A percentile compares a stretch with the other conserved stretches of the same genome.
These are phyloP conservation scores for Vigna reflexopilosa DNA, from an alignment of 306 rosid genomes.

Conservation along the genomic window DNA sequence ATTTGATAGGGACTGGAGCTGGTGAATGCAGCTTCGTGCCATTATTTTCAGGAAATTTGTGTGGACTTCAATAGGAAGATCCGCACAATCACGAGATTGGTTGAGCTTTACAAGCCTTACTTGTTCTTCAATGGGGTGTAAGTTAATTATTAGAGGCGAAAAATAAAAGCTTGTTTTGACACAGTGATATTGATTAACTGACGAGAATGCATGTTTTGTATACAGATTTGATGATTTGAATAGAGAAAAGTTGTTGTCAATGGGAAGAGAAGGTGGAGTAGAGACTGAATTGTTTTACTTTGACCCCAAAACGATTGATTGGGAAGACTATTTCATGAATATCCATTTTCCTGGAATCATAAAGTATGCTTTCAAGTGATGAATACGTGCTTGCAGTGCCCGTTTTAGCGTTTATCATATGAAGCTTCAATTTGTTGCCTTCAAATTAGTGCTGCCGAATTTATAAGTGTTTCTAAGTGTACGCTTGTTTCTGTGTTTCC, in stretches of 20 bases:
- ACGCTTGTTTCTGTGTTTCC: not conserved
- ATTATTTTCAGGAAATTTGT: conserved; percentile 56
- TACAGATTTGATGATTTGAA: conserved; percentile 76
- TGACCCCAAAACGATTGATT: conserved; percentile 66
- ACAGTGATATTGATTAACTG: not conserved
- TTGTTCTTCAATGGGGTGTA: conserved; percentile 76
- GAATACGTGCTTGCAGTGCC: not conserved
- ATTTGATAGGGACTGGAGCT: conserved; percentile 64
- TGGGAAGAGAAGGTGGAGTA: conserved; percentile 45
- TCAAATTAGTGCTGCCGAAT: not conserved
- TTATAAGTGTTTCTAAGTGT: not conserved
- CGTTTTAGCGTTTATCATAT: not conserved
- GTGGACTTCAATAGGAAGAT: conserved; percentile 56
- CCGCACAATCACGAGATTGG: conserved; percentile 59
- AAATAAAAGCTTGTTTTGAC: not conserved
- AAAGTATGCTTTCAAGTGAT: conserved; percentile 62
- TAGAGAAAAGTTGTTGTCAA: conserved; percentile 61
- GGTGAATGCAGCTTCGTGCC: conserved; percentile 60
- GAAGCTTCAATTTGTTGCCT: not conserved
- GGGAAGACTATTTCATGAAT: conserved; percentile 77
- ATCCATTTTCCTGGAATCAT: conserved; percentile 66
- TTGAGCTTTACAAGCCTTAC: conserved; percentile 73
- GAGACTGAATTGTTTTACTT: conserved; percentile 68
- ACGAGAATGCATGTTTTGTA: not conserved
- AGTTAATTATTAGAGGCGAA: conserved; percentile 30